Evolutionary conservation across 805 yeast species (phyloP), one percentile per base, ranked within the genome.

Genomic region (Nakazawaea holstii): DNA sequence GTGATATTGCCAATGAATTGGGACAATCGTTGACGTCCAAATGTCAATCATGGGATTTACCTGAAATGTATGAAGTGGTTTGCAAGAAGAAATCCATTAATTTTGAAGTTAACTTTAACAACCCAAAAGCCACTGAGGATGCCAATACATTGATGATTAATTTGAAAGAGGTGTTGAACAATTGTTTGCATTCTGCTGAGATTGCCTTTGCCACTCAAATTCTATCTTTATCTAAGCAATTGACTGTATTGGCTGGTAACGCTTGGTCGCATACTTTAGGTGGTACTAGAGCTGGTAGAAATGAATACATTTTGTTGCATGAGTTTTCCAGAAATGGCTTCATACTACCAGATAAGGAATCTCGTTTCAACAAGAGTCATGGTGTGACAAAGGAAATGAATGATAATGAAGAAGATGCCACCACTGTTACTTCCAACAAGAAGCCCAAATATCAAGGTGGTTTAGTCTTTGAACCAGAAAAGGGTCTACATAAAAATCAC

Each of bases 261-360:
- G 92, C 97, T 0, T 94, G 99, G 99, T 78, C 95, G 1, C 90
- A 88, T 53, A 94, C 99, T 0, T 72, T 94, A 43, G 83, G 89
- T 44, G 99, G 99, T 66, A 89, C 97, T 0, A 77, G 99, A 58
- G 95, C 96, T 8, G 97, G 96, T 57, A 79, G 99, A 68, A 92
- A 92, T 66, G 98, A 94, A 64, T 94, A 70, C 61, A 87, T 94
- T 74, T 71, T 94, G 64, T 68, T 94, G 47, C 99, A 94, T 64
- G 98, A 94, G 67, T 94, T 94, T 65, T 74, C 82, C 8, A 79
- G 83, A 58, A 80, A 83, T 57, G 84, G 84, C 9, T 92, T 74
- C 59, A 80, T 94, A 55, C 87, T 90, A 2, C 99, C 99, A 1
- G 98, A 94, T 61, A 87, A 86, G 62, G 84, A 79, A 57, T 43